Percentiles rank a stretch among this genome's conserved stretches.
phyloP scores from a whole-genome alignment of 108 stramenopile species.

The Cyclotella sp. region DNA sequence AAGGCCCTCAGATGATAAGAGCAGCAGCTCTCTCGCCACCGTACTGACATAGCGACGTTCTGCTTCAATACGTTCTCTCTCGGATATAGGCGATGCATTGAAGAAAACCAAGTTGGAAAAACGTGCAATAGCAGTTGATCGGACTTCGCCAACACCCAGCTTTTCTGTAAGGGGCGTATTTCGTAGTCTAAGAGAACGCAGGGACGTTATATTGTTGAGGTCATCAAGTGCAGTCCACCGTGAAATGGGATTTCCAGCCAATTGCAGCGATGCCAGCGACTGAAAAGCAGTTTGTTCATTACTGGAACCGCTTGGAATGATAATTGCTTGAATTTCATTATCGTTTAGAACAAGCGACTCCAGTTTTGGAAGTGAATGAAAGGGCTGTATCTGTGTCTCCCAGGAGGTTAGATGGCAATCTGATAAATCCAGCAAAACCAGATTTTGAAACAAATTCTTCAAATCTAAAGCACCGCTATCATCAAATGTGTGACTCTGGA shows the following conservation, averaged over 20 bases:
- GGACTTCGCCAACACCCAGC: constrained; percentile 78
- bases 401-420: constrained; percentile 71
- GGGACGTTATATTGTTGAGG: constrained; percentile 47
- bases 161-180: constrained; percentile 73
- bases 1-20: constrained; percentile 44
- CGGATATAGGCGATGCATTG: constrained; percentile 75
- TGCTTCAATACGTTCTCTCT: constrained; percentile 77
- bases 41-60: constrained; percentile 81
- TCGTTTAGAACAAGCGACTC: constrained; percentile 83
- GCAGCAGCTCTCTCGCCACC: constrained; percentile 62
- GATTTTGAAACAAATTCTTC: constrained; percentile 54
- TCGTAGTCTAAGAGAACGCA: constrained; percentile 66
- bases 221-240: constrained; percentile 75
- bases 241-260: constrained; percentile 68
- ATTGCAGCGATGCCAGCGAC: constrained; percentile 61
- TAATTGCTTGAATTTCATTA: constrained; percentile 63
- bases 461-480: constrained; percentile 1
- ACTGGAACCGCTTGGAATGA: not conserved
- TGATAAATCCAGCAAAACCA: constrained; percentile 75
- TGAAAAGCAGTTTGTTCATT: constrained; percentile 47
- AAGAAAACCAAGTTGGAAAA: constrained; percentile 64
- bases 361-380: constrained; percentile 59
- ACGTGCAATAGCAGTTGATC: constrained; percentile 79
- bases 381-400: constrained; percentile 60
- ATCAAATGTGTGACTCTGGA: constrained; percentile 25